Evolutionary conservation across 176 grass and related monocot genomes (phyloP).

Genomic region (Cymbopogon citratus): DNA sequence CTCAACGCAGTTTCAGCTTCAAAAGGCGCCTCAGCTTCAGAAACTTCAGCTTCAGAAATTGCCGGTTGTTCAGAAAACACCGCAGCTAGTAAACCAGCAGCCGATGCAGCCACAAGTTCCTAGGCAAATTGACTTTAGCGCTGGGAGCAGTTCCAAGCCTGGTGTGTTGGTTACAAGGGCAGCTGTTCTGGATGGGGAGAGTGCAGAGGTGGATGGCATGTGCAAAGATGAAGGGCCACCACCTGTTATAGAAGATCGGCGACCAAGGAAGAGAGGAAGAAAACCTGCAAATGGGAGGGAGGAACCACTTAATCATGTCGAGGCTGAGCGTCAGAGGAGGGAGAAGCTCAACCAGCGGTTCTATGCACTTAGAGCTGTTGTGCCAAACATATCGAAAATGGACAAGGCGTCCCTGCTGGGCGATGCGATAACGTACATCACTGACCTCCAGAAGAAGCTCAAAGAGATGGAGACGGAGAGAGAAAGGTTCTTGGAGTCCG

Average conservation of each 20-base stretch:
- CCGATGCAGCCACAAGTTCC: conserved; percentile 53
- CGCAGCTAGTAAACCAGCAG: conserved; percentile 38
- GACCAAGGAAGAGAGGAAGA: conserved; percentile 89
- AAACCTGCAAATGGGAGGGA: conserved; percentile 97
- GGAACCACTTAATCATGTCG: conserved; percentile 92
- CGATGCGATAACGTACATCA: conserved; percentile 84
- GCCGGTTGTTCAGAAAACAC: conserved; percentile 39
- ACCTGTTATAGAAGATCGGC: conserved; percentile 43
- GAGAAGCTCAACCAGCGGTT: conserved; percentile 97
- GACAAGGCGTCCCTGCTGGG: conserved; percentile 93
- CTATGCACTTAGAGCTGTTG: conserved; percentile 81
- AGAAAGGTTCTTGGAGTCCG: conserved; percentile 41
- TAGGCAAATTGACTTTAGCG: conserved; percentile 80
- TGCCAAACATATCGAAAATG: conserved; percentile 98
- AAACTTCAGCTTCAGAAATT: conserved; percentile 41
- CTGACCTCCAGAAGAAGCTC: conserved; percentile 88
- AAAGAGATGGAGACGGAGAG: conserved; percentile 89
- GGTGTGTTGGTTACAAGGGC: conserved; percentile 44
- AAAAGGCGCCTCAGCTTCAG: conserved; percentile 41
- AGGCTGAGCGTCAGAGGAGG: conserved; percentile 93
- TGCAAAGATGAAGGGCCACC: conserved; percentile 51
- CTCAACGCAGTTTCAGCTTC: conserved; percentile 46
- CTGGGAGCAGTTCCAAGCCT: conserved; percentile 50
- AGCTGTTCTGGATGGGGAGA: conserved; percentile 55
- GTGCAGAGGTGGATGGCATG: conserved; percentile 45